A percentile compares a stretch with the other conserved stretches of the same genome.
Conservation (phyloP, 2,329 filamentous ascomycete genomes). For the Beauveria varroae region DNA sequence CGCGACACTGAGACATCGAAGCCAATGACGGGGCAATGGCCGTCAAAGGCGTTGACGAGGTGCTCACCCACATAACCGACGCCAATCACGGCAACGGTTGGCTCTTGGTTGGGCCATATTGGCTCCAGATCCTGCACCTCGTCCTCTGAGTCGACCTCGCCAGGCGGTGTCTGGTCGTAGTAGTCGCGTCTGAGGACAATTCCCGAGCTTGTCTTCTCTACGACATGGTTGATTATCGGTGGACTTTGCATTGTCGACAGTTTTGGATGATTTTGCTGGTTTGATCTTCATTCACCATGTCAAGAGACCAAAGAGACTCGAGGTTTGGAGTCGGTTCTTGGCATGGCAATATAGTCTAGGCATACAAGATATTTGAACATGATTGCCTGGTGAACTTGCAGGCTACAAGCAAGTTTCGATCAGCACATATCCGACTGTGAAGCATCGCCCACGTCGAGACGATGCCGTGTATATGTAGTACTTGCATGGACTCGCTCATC, state of each 20-base stretch:
- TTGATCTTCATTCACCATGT: too few relatives aligned
- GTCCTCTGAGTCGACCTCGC: slow-evolving; percentile 23
- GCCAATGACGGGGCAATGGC: slow-evolving; percentile 34
- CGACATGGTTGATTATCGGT: neutral
- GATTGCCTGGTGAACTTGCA: too few relatives aligned
- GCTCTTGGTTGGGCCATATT: slow-evolving; percentile 18
- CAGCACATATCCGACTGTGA: neutral
- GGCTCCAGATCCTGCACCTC: slow-evolving; percentile 1
- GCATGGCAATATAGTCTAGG: neutral
- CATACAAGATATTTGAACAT: neutral
- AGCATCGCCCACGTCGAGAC: neutral
- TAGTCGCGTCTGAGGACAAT: slow-evolving; percentile 12
- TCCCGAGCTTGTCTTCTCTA: neutral
- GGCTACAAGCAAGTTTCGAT: neutral
- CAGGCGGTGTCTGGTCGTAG: slow-evolving; percentile 28
- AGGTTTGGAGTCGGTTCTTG: neutral
- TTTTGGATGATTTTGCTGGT: too few relatives aligned
- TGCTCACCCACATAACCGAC: slow-evolving; percentile 47
- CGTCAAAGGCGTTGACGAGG: slow-evolving; percentile 37
- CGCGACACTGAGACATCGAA: slow-evolving; percentile 39
- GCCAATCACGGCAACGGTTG: slow-evolving; percentile 41
- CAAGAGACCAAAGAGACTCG: too few relatives aligned
- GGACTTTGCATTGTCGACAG: neutral
- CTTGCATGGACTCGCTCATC: neutral
- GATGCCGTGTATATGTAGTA: neutral